These are phyloP conservation scores for Gastrodia elata DNA, from an alignment of 106 monocot species.

Conservation along the genomic window DNA sequence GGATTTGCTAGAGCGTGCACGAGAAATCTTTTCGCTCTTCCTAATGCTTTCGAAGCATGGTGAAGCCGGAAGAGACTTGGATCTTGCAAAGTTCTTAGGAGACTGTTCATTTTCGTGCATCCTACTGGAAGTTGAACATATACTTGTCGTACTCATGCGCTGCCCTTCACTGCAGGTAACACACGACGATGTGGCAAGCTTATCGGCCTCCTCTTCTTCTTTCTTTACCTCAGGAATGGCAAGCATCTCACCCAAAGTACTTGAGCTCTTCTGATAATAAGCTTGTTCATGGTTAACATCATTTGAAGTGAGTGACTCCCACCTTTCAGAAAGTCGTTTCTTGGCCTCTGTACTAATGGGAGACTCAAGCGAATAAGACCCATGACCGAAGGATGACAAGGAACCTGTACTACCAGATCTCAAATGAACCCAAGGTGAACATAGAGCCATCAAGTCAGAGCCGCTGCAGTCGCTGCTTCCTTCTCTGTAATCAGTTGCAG, in stretches of 20 bases:
- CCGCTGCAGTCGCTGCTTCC: constrained; percentile 36
- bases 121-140: constrained; percentile 18
- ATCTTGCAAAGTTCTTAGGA: constrained; percentile 35
- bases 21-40: constrained; percentile 18
- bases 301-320: constrained; percentile 39
- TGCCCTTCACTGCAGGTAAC: constrained; percentile 23
- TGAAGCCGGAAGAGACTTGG: constrained; percentile 56
- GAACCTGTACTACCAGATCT: constrained; percentile 48
- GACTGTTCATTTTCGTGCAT: constrained; percentile 13
- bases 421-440: constrained; percentile 48
- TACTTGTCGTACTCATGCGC: constrained; percentile 14
- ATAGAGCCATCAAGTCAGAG: constrained; percentile 42
- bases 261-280: constrained; percentile 36
- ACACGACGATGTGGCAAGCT: constrained; percentile 12
- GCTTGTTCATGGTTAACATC: constrained; percentile 27
- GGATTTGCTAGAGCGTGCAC: constrained; percentile 14
- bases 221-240: constrained; percentile 36
- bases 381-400: constrained; percentile 32
- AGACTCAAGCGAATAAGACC: constrained; percentile 59
- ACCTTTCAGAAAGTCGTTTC: constrained; percentile 83
- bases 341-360: constrained; percentile 77
- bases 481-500: constrained; percentile 50
- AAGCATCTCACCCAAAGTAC: constrained; percentile 86
- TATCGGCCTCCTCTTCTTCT: constrained; percentile 23
- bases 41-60: constrained; percentile 29